phyloP scores from a whole-genome alignment of 768 basidiomycete genomes.

The Phaffia australis region DNA sequence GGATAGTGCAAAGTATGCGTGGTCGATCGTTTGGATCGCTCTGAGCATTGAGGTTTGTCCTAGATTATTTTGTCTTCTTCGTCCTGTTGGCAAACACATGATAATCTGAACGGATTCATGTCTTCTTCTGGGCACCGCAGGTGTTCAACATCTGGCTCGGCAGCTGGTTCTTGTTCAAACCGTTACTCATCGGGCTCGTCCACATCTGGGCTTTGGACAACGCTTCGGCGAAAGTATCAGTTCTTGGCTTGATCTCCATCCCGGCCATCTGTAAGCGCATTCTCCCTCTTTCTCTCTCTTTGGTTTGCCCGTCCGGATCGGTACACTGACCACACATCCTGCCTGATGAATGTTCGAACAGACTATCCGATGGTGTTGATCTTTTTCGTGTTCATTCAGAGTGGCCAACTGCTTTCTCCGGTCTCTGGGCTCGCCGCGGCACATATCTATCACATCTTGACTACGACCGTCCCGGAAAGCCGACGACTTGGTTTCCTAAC shows the following conservation, averaged over 20 bases:
- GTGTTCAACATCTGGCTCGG: slow-evolving; percentile 2
- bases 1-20: slow-evolving; percentile 16
- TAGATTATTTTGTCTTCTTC: too few relatives aligned
- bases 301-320: not conserved
- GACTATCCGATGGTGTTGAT: too few relatives aligned
- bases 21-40: slow-evolving; percentile 14
- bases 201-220: slow-evolving; percentile 17
- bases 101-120: not conserved
- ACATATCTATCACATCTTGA: too few relatives aligned
- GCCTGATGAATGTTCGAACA: too few relatives aligned
- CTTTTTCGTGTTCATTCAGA: too few relatives aligned
- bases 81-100: not conserved
- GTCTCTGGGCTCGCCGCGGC: too few relatives aligned
- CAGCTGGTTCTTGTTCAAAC: slow-evolving; percentile 18
- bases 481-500: too few relatives aligned
- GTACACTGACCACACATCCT: too few relatives aligned
- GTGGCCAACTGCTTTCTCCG: too few relatives aligned
- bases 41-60: slow-evolving; percentile 7
- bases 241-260: slow-evolving; percentile 68
- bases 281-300: not conserved
- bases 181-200: slow-evolving; percentile 18
- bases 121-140: not conserved
- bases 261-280: slow-evolving; percentile 46
- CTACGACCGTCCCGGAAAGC: too few relatives aligned
- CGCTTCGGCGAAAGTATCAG: slow-evolving; percentile 46